Conservation (phyloP, 2,329 filamentous ascomycete genomes). For the Pseudogymnoascus sp. region DNA sequence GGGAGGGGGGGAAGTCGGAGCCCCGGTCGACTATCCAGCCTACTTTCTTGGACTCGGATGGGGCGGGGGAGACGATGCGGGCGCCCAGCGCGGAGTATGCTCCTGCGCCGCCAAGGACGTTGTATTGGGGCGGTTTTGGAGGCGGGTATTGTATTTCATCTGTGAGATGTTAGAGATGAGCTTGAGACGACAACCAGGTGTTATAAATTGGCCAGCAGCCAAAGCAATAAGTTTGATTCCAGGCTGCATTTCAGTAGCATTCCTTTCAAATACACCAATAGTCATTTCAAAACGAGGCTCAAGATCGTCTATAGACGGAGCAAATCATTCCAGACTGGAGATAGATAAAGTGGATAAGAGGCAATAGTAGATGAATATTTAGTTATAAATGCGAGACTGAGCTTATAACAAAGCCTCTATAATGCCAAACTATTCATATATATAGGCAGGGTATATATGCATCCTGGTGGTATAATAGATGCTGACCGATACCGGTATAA, state of each 20-base stretch:
- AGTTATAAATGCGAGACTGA: neutral
- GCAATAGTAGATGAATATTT: neutral
- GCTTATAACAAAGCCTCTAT: neutral
- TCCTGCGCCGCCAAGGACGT: slow-evolving; percentile 83
- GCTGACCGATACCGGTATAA: neutral
- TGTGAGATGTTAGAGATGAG: slow-evolving; percentile 31
- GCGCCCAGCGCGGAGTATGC: slow-evolving; percentile 82
- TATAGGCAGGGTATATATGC: neutral
- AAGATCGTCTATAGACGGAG: neutral
- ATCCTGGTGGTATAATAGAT: neutral
- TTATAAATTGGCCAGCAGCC: neutral
- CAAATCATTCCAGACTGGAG: neutral
- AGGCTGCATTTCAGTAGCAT: neutral
- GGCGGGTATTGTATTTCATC: slow-evolving; percentile 86
- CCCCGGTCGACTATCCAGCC: slow-evolving; percentile 91
- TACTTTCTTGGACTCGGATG: slow-evolving; percentile 52
- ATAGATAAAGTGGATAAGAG: neutral
- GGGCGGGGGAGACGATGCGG: slow-evolving; percentile 69
- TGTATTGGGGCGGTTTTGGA: slow-evolving; percentile 56
- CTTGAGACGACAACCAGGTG: neutral
- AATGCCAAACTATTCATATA: slow-evolving; percentile 1
- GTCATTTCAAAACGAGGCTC: neutral
- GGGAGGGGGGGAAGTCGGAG: slow-evolving; percentile 67
- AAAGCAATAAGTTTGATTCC: neutral
- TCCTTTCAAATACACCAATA: neutral